Conservation (phyloP, 2,329 filamentous ascomycete genomes). For the Hymenoscyphus salicellus region DNA sequence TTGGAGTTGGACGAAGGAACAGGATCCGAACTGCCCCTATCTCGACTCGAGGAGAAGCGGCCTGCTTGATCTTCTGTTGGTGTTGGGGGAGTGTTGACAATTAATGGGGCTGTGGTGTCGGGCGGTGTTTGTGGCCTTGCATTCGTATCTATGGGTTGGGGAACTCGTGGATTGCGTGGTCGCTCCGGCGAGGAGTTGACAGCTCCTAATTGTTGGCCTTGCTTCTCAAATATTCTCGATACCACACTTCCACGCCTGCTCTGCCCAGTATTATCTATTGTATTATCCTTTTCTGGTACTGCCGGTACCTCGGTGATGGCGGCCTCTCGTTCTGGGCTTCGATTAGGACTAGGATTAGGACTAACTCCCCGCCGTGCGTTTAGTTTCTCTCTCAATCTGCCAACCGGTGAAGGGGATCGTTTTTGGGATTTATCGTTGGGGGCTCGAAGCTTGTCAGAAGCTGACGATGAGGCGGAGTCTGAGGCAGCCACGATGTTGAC, state of each 20-base stretch:
- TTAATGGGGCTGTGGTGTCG: constrained; percentile 45
- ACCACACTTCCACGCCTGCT: constrained; percentile 32
- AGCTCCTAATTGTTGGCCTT: constrained; percentile 22
- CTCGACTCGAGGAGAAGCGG: constrained; percentile 28
- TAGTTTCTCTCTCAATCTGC: constrained; percentile 71
- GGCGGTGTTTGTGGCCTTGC: constrained; percentile 33
- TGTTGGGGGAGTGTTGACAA: constrained; percentile 66
- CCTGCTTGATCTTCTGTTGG: constrained; percentile 48
- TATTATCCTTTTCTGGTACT: constrained; percentile 20
- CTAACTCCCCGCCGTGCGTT: constrained; percentile 43
- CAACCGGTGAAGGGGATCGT: constrained; percentile 66
- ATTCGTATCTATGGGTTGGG: constrained; percentile 31
- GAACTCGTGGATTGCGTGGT: constrained; percentile 24
- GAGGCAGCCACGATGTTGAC: constrained; percentile 31
- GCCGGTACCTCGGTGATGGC: constrained; percentile 19
- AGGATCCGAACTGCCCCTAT: constrained; percentile 30
- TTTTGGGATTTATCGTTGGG: constrained; percentile 46
- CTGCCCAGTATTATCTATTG: constrained; percentile 18
- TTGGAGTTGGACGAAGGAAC: constrained; percentile 38
- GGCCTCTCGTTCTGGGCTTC: constrained; percentile 39
- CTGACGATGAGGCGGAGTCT: constrained; percentile 34
- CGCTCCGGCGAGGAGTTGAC: constrained; percentile 30
- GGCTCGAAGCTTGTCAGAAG: constrained; percentile 41
- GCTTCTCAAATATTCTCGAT: constrained; percentile 34
- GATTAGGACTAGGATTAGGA: constrained; percentile 41